These are phyloP conservation scores for Diaporthe vaccinii DNA, from an alignment of 2,329 filamentous ascomycete species.

Conservation along the genomic window DNA sequence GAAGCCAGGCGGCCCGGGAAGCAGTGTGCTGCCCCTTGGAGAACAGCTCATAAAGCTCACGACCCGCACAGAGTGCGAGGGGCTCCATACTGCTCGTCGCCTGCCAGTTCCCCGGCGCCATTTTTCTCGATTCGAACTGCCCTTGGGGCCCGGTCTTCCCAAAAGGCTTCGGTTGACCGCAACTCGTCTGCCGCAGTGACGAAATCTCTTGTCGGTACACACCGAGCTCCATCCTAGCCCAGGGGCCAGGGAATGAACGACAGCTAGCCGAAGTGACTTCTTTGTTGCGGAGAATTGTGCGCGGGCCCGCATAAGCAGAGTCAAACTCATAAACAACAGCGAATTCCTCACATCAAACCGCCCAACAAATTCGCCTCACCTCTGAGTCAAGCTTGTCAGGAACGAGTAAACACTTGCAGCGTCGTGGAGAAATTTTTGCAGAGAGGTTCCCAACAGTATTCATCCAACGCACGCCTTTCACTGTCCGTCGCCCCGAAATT, in stretches of 20 bases:
- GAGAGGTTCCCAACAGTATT: neutral
- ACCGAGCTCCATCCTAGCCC: conserved; percentile 25
- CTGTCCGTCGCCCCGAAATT: neutral
- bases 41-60: conserved; percentile 33
- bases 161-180: conserved; percentile 35
- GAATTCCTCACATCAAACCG: conserved; percentile 26
- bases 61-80: conserved; percentile 38
- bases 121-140: conserved; percentile 30
- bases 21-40: conserved; percentile 26
- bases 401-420: conserved; percentile 26
- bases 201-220: conserved; percentile 29
- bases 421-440: neutral
- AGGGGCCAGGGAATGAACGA: conserved; percentile 38
- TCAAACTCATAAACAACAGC: conserved; percentile 36
- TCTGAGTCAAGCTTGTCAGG: conserved; percentile 21
- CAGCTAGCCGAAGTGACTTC: conserved; percentile 35
- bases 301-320: conserved; percentile 33
- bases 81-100: conserved; percentile 30
- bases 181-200: conserved; percentile 34
- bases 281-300: conserved; percentile 33
- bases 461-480: conserved; percentile 18
- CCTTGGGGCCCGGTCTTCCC: conserved; percentile 10
- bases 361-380: conserved; percentile 4
- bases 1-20: conserved; percentile 21
- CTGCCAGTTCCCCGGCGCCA: conserved; percentile 26